Percentiles rank a stretch among this genome's conserved stretches.
phyloP scores from a whole-genome alignment of 768 basidiomycete genomes.

The Lactarius hatsudake region DNA sequence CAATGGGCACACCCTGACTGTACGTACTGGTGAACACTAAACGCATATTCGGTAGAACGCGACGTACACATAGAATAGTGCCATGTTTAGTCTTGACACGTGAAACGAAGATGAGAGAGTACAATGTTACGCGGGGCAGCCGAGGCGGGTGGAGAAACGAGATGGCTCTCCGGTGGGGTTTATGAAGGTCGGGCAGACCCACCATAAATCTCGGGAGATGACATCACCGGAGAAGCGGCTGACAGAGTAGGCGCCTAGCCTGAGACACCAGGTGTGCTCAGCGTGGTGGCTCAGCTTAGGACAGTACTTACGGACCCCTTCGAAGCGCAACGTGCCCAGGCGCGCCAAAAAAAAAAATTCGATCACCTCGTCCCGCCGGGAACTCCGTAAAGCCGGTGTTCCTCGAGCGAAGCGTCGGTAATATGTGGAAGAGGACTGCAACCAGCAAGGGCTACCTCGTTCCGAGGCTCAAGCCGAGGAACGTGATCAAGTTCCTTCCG shows the following conservation, averaged over 20 bases:
- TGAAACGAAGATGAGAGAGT: neutral
- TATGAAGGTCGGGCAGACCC: slow-evolving; percentile 4
- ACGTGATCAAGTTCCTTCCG: neutral
- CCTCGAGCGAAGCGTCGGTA: neutral
- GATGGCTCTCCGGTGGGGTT: neutral
- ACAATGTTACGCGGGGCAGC: neutral
- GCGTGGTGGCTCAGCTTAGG: neutral
- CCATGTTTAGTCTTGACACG: slow-evolving; percentile 27
- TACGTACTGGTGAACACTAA: slow-evolving; percentile 9
- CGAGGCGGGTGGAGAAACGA: neutral
- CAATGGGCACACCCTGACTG: slow-evolving; percentile 61
- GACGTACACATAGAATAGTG: slow-evolving; percentile 34
- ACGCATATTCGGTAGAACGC: neutral
- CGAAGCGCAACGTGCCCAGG: neutral
- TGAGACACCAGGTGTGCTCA: neutral
- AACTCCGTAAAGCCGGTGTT: neutral
- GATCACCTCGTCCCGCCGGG: neutral
- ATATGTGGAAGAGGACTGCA: neutral
- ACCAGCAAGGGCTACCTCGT: neutral
- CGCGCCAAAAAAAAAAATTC: neutral
- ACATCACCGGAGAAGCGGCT: slow-evolving; percentile 7
- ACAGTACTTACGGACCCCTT: neutral
- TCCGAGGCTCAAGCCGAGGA: neutral
- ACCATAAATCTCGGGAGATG: neutral
- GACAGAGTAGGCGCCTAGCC: neutral